A percentile compares a stretch with the other conserved stretches of the same genome.
Evolutionary conservation across 2,329 filamentous ascomycete genomes (phyloP).

Genomic region (Chaetomium strumarium): DNA sequence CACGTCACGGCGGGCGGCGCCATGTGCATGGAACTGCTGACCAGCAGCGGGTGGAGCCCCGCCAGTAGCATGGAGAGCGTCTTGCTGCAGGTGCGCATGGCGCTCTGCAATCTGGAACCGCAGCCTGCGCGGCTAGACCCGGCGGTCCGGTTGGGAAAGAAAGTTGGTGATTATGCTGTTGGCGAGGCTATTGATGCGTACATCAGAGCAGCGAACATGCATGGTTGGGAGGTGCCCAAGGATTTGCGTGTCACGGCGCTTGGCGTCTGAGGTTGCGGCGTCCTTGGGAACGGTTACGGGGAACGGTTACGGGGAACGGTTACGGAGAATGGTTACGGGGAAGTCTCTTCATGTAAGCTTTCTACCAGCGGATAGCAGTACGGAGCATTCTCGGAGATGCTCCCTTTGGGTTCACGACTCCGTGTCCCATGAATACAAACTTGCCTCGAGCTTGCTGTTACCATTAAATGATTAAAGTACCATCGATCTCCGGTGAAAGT

Average conservation of each 20-base stretch:
- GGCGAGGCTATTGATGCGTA: slow-evolving; percentile 70
- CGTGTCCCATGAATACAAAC: no score
- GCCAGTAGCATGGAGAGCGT: slow-evolving; percentile 71
- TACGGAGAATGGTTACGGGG: not conserved
- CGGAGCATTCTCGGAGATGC: no score
- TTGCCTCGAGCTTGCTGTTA: no score
- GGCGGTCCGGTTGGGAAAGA: not conserved
- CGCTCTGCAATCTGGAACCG: slow-evolving; percentile 63
- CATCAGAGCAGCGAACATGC: slow-evolving; percentile 56
- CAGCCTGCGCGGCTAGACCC: slow-evolving; percentile 60
- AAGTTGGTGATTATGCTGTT: slow-evolving; percentile 53
- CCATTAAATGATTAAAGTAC: no score
- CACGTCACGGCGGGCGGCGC: slow-evolving; percentile 81
- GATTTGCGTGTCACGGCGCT: slow-evolving; percentile 49
- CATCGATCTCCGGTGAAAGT: no score
- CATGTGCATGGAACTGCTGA: slow-evolving; percentile 78
- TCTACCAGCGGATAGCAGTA: no score
- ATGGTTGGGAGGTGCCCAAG: slow-evolving; percentile 67
- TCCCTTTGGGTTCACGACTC: no score
- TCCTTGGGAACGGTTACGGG: no score
- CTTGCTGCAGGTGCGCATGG: slow-evolving; percentile 72
- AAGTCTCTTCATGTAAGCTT: no score
- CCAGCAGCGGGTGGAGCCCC: slow-evolving; percentile 75
- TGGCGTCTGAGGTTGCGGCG: slow-evolving; percentile 8
- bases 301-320: not conserved